Evolutionary conservation across 768 basidiomycete genomes (phyloP).

Genomic region (Boletus fagicola): DNA sequence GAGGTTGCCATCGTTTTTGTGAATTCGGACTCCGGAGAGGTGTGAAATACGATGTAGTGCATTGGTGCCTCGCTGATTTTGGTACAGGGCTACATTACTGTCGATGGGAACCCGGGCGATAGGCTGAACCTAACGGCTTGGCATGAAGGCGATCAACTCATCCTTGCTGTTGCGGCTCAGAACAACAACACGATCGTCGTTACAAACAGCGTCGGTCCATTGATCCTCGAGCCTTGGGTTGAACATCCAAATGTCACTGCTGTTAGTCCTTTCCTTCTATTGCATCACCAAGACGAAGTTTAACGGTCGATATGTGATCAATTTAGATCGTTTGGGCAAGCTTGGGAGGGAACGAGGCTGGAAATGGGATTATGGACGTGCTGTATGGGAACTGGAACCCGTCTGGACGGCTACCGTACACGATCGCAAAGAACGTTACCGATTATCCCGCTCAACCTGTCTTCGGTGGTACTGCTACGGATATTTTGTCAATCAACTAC

Average conservation of each 20-base stretch:
- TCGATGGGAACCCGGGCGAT: background rate
- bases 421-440: background rate
- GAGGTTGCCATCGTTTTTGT: background rate
- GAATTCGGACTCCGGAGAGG: background rate
- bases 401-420: background rate
- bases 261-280: background rate
- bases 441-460: background rate
- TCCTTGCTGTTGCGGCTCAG: background rate
- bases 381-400: background rate
- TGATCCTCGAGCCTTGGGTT: background rate
- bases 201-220: background rate
- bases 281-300: background rate
- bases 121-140: background rate
- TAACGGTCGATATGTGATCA: background rate
- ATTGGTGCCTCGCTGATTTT: background rate
- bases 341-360: background rate
- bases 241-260: background rate
- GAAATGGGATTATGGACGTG: background rate
- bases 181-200: background rate
- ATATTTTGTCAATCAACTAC: background rate
- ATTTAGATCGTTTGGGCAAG: background rate
- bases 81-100: background rate
- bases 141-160: background rate
- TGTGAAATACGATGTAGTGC: background rate
- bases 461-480: background rate